These are phyloP conservation scores for Auricularia heimuer DNA, from an alignment of 768 basidiomycete species.

Conservation along the genomic window DNA sequence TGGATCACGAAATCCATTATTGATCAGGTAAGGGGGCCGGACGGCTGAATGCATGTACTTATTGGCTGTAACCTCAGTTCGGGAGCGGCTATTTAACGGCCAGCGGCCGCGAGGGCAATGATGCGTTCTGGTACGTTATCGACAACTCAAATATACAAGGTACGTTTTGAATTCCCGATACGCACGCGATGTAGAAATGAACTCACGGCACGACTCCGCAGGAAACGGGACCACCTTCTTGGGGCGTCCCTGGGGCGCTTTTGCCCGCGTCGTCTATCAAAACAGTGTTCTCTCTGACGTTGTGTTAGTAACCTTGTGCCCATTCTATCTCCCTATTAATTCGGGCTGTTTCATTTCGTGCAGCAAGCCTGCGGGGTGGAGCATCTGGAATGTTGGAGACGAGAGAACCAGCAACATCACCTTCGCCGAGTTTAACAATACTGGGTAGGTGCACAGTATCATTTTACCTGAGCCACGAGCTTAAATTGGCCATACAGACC, in stretches of 20 bases:
- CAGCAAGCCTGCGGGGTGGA: conserved; percentile 29
- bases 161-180: background rate
- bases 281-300: conserved; percentile 32
- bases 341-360: conserved; percentile 2
- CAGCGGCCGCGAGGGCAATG: conserved; percentile 1
- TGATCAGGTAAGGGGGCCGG: background rate
- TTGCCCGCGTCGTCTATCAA: conserved; percentile 35
- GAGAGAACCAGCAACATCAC: conserved; percentile 33
- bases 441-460: conserved; percentile 16
- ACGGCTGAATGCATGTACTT: background rate
- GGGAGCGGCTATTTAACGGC: conserved; percentile 5
- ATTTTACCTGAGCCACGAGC: too few relatives aligned
- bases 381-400: conserved; percentile 31
- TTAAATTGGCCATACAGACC: conserved; percentile 3
- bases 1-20: conserved; percentile 5
- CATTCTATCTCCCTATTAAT: background rate
- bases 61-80: background rate
- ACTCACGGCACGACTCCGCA: background rate
- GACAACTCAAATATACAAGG: conserved; percentile 5
- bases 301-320: background rate
- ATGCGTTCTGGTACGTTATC: conserved; percentile 6
- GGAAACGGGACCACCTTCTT: conserved; percentile 28
- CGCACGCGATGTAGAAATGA: too few relatives aligned
- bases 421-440: conserved; percentile 38
- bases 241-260: conserved; percentile 36